Evolutionary conservation across 805 yeast genomes (phyloP), one percentile per base, ranked within the genome.

Genomic region (Myxozyma monticola): DNA sequence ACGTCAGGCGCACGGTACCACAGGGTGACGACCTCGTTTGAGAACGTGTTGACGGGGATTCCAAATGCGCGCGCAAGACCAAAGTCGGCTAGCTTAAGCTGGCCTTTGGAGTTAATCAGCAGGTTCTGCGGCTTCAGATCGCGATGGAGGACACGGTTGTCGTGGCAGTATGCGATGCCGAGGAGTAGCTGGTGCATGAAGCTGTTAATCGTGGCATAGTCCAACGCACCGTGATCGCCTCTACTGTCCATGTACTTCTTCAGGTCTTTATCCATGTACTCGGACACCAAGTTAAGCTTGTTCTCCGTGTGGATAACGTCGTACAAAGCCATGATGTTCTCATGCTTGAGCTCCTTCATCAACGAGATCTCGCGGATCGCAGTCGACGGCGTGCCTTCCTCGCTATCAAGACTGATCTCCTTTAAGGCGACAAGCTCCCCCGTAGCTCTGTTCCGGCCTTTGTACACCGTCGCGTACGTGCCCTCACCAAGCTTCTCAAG

Each of bases 1-100:
- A 93, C 98, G 66, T 91, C 99, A 0, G 99, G 99, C 0, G 98
- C 96, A 58, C 99, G 79, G 70, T 91, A 91, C 99, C 99, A 93
- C 57, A 93, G 73, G 0, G 99, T 93, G 38, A 93, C 99, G 45
- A 93, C 98, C 68, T 93, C 99, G 69, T 91, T 93, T 18, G 96
- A 88, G 65, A 90, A 93, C 0, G 99, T 93, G 71, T 95, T 89
- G 56, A 93, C 91, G 1, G 99, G 99, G 46, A 93, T 95, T 15
- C 99, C 99, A 71, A 88, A 93, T 3, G 99, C 99, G 57, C 99
- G 76, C 0, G 98, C 98, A 50, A 93, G 77, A 31, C 99, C 99
- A 67, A 93, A 93, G 73, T 93, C 99, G 33, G 96, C 99, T 56
- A 93, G 74, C 67, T 93, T 93, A 62, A 93, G 75, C 66, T 86